Percentiles rank a stretch among this genome's conserved stretches.
phyloP scores from a whole-genome alignment of 139 green algal species.

The Ulvella scutata region DNA sequence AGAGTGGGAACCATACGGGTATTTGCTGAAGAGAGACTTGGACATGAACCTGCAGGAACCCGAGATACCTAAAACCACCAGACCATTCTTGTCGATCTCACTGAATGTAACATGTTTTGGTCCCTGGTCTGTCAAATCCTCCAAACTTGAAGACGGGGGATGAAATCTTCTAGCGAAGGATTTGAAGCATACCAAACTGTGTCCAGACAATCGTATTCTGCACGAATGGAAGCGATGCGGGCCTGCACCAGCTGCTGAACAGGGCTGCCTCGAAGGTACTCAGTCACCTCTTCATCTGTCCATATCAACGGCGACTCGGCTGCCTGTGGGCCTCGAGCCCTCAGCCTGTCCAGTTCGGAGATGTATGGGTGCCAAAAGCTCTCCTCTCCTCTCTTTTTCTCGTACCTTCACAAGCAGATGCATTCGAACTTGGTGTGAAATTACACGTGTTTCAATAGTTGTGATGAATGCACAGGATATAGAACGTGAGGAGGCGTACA shows the following conservation, averaged over 20 bases:
- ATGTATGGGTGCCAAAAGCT: slow-evolving; percentile 76
- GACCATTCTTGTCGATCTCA: background rate
- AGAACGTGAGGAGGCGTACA: slow-evolving; percentile 14
- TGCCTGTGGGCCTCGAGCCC: slow-evolving; percentile 36
- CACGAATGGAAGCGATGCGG: slow-evolving; percentile 48
- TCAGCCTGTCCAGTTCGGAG: slow-evolving; percentile 69
- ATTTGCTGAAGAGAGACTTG: slow-evolving; percentile 17
- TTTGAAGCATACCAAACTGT: slow-evolving; percentile 91
- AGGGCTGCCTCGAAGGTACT: slow-evolving; percentile 51
- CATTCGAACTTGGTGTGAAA: background rate
- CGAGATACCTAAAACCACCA: background rate
- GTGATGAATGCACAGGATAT: background rate
- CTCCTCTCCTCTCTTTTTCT: slow-evolving; percentile 75
- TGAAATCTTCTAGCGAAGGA: slow-evolving; percentile 18
- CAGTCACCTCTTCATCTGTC: slow-evolving; percentile 44
- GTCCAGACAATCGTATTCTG: slow-evolving; percentile 83
- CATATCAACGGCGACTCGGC: slow-evolving; percentile 76
- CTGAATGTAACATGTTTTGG: too few species aligned
- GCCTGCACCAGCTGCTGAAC: slow-evolving; percentile 44
- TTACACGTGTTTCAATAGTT: background rate
- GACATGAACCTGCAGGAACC: slow-evolving; percentile 17
- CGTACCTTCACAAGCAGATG: slow-evolving; percentile 25
- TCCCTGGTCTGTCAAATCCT: too few species aligned
- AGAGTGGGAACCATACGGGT: too few species aligned
- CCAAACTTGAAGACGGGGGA: background rate